Percentiles rank a stretch among this genome's conserved stretches.
phyloP scores from a whole-genome alignment of 108 stramenopile species.

The Cylindrotheca closterium region DNA sequence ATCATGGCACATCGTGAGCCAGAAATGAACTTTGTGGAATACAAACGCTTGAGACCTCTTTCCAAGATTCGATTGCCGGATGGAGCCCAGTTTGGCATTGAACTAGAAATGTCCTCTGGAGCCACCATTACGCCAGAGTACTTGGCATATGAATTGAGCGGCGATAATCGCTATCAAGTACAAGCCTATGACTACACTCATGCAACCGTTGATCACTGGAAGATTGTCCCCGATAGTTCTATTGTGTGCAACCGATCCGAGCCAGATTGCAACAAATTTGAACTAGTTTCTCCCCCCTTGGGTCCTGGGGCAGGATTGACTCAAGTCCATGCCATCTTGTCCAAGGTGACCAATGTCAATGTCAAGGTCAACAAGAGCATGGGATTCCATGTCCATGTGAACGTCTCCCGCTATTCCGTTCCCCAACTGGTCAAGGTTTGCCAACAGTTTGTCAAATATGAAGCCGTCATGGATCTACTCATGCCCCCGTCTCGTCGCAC shows the following conservation, averaged over 20 bases:
- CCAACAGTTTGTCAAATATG: slow-evolving; percentile 68
- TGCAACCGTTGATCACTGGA: slow-evolving; percentile 30
- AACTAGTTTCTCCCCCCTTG: slow-evolving; percentile 60
- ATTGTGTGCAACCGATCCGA: slow-evolving; percentile 31
- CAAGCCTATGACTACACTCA: background rate
- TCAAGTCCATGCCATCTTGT: slow-evolving; percentile 40
- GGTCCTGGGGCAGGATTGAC: slow-evolving; percentile 52
- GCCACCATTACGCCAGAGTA: background rate
- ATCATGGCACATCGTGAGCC: background rate
- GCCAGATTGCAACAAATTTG: slow-evolving; percentile 48
- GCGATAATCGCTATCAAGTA: background rate
- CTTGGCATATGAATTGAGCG: background rate
- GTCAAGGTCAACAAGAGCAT: slow-evolving; percentile 40
- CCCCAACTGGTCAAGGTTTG: slow-evolving; percentile 55
- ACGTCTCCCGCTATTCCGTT: slow-evolving; percentile 28
- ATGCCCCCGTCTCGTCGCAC: slow-evolving; percentile 53
- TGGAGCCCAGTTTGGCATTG: slow-evolving; percentile 28
- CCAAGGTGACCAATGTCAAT: slow-evolving; percentile 19
- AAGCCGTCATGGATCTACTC: slow-evolving; percentile 60
- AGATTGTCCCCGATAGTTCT: slow-evolving; percentile 44
- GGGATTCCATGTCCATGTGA: slow-evolving; percentile 64
- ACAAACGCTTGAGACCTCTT: slow-evolving; percentile 17
- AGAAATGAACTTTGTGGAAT: slow-evolving; percentile 28
- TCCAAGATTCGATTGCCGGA: slow-evolving; percentile 33
- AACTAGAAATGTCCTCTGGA: slow-evolving; percentile 37